A percentile compares a stretch with the other conserved stretches of the same genome.
These are phyloP conservation scores for Blastomyces gilchristii DNA, from an alignment of 2,329 filamentous ascomycete genomes.

Conservation along the genomic window DNA sequence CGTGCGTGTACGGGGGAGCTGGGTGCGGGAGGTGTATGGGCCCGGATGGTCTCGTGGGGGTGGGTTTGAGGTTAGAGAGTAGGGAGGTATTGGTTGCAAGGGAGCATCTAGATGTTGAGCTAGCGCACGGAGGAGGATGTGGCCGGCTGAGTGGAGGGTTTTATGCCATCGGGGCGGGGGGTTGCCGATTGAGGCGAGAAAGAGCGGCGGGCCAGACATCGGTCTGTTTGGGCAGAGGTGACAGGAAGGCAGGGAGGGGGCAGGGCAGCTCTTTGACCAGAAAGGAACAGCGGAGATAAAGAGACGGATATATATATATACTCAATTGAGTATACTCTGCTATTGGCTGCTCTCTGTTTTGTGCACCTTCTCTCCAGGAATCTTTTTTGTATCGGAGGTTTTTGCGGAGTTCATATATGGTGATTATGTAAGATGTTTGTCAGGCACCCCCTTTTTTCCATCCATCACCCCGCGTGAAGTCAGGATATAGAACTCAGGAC, in stretches of 20 bases:
- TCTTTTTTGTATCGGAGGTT: not conserved
- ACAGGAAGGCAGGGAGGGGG: not conserved
- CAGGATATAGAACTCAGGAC: conserved; percentile 4
- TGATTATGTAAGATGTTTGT: not conserved
- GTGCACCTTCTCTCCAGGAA: not conserved
- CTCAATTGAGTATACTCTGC: not conserved
- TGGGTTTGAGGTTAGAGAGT: conserved; percentile 43
- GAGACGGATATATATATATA: not conserved
- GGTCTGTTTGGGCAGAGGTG: not conserved
- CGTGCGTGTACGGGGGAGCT: conserved; percentile 31
- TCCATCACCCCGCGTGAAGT: too few species aligned
- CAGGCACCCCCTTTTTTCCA: not conserved
- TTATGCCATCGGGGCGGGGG: conserved; percentile 58
- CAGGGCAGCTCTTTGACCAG: not conserved
- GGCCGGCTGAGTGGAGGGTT: conserved; percentile 80
- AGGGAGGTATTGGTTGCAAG: conserved; percentile 13
- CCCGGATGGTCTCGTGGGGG: conserved; percentile 40
- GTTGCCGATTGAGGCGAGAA: conserved; percentile 84
- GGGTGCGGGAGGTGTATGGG: conserved; percentile 41
- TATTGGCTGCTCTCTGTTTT: not conserved
- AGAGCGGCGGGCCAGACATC: conserved; percentile 42
- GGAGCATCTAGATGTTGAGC: conserved; percentile 37
- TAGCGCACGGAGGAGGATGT: conserved; percentile 60
- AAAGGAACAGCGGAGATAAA: not conserved
- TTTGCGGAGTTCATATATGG: not conserved